These are phyloP conservation scores for Protoeuglena noctilucae DNA, from an alignment of 139 green algal genomes.

Conservation along the genomic window DNA sequence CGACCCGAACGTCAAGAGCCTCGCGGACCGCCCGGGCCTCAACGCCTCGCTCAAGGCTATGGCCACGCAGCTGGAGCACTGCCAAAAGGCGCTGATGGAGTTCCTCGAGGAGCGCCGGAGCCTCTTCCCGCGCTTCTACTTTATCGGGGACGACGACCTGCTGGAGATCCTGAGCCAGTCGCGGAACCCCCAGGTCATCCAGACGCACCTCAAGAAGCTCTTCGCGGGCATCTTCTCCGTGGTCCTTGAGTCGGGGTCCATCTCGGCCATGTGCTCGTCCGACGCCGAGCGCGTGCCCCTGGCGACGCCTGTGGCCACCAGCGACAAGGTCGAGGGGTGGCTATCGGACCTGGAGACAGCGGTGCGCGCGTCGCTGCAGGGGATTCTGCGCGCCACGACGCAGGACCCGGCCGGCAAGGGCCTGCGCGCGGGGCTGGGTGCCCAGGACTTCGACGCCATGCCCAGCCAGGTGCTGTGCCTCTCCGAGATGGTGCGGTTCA, in stretches of 20 bases:
- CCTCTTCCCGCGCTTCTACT: slow-evolving; percentile 64
- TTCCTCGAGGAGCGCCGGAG: slow-evolving; percentile 62
- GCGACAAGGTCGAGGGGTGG: slow-evolving; percentile 40
- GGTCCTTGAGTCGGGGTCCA: slow-evolving; percentile 8
- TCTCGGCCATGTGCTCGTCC: slow-evolving; percentile 38
- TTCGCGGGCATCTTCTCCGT: slow-evolving; percentile 67
- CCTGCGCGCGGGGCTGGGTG: slow-evolving; percentile 8
- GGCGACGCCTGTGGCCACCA: slow-evolving; percentile 24
- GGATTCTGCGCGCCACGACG: slow-evolving; percentile 27
- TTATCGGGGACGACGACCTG: slow-evolving; percentile 73
- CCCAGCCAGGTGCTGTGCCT: slow-evolving; percentile 43
- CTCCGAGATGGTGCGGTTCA: slow-evolving; percentile 40
- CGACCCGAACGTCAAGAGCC: slow-evolving; percentile 19
- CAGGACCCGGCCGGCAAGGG: slow-evolving; percentile 12
- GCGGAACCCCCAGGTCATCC: slow-evolving; percentile 51
- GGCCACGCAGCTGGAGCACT: slow-evolving; percentile 55
- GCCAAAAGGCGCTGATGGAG: slow-evolving; percentile 53
- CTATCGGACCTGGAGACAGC: slow-evolving; percentile 26
- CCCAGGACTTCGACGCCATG: slow-evolving; percentile 20
- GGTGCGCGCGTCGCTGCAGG: slow-evolving; percentile 17
- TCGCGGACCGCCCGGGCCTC: slow-evolving; percentile 18
- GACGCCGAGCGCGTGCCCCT: slow-evolving; percentile 50
- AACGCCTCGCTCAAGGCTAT: slow-evolving; percentile 21
- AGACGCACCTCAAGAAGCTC: slow-evolving; percentile 71
- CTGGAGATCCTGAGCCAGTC: slow-evolving; percentile 67